These are phyloP conservation scores for Aspergillus puulaauensis DNA, from an alignment of 2,329 filamentous ascomycete genomes.

Conservation along the genomic window DNA sequence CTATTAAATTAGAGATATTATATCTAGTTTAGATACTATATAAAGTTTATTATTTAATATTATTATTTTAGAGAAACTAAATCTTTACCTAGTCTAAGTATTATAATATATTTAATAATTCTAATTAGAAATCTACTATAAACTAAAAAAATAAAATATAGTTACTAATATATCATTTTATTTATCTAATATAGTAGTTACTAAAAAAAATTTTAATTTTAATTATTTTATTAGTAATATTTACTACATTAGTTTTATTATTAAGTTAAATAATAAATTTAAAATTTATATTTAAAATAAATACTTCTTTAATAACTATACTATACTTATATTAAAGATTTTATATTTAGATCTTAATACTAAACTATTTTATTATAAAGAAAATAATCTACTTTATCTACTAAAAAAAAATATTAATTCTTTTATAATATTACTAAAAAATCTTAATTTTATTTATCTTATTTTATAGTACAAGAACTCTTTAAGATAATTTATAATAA, in stretches of 20 bases:
- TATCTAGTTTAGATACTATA: not conserved
- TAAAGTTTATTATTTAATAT: not conserved
- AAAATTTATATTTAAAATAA: no score
- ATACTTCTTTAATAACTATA: not conserved
- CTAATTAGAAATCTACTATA: no score
- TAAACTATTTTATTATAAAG: not conserved
- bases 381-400: not conserved
- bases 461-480: not conserved
- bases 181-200: no score
- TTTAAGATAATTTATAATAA: not conserved
- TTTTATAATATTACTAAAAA: not conserved
- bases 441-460: not conserved
- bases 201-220: no score
- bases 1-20: not conserved
- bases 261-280: no score
- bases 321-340: not conserved
- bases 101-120: slow-evolving; percentile 1
- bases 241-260: no score
- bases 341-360: not conserved
- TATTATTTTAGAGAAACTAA: not conserved
- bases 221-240: no score
- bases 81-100: not conserved
- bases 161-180: no score
- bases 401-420: not conserved
- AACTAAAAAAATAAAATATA: no score